phyloP scores from a whole-genome alignment of 257 asterid species.

The Orobanche coerulescens region DNA sequence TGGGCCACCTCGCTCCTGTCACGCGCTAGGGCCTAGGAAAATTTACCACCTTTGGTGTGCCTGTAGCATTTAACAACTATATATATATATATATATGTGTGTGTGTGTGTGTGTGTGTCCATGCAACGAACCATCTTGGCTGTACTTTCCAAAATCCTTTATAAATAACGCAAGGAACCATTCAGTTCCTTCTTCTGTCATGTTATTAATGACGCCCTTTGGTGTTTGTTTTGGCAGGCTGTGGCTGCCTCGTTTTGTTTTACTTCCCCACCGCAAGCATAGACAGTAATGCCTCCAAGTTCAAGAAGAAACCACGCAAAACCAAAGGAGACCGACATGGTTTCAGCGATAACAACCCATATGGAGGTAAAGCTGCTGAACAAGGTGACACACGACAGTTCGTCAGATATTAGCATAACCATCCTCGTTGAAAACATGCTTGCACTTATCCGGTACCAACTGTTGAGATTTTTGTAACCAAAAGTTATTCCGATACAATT shows the following conservation, averaged over 20 bases:
- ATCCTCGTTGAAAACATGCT: too few relatives aligned
- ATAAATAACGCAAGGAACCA: not conserved
- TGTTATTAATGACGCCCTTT: not conserved
- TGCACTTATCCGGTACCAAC: too few relatives aligned
- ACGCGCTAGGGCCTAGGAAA: too few relatives aligned
- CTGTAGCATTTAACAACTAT: too few relatives aligned
- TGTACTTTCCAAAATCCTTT: too few relatives aligned
- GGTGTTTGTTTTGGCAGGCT: slow-evolving; percentile 48
- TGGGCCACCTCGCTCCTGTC: too few relatives aligned
- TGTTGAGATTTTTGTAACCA: too few relatives aligned
- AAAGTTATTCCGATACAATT: too few relatives aligned
- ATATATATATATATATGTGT: too few relatives aligned
- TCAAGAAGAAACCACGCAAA: slow-evolving; percentile 43
- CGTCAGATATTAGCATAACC: slow-evolving; percentile 71
- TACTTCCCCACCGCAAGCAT: slow-evolving; percentile 68
- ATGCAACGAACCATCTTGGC: too few relatives aligned
- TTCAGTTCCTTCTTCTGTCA: not conserved
- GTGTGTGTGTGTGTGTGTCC: too few relatives aligned
- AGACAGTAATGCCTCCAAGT: slow-evolving; percentile 74
- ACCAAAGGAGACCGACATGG: slow-evolving; percentile 53
- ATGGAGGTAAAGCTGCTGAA: slow-evolving; percentile 64
- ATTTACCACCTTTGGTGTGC: too few relatives aligned
- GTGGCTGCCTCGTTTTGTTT: slow-evolving; percentile 93
- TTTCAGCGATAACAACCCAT: slow-evolving; percentile 53
- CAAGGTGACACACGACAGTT: slow-evolving; percentile 35